phyloP scores from a whole-genome alignment of 129 eudicot genomes.

The Oenanthe sinensis region DNA sequence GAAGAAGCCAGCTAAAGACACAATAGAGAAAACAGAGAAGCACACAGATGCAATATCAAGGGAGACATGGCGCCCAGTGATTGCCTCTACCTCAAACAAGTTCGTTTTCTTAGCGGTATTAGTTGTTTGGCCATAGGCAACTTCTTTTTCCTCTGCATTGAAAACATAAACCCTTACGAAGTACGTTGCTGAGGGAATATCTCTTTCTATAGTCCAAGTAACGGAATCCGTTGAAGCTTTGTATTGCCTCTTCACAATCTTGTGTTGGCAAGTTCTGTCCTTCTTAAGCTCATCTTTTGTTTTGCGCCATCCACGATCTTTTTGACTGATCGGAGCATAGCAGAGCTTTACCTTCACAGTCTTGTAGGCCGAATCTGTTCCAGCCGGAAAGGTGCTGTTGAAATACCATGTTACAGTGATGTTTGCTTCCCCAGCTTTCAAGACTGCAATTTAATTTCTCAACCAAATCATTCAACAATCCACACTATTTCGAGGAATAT shows the following conservation, averaged over 20 bases:
- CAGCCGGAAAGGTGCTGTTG: slow-evolving; percentile 28
- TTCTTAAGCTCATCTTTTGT: slow-evolving; percentile 36
- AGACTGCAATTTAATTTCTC: slow-evolving; percentile 31
- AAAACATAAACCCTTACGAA: slow-evolving; percentile 49
- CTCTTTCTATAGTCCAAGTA: slow-evolving; percentile 38
- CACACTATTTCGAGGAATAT: neutral
- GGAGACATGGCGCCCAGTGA: slow-evolving; percentile 52
- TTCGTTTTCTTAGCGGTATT: slow-evolving; percentile 23
- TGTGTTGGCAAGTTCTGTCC: slow-evolving; percentile 62
- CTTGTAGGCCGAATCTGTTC: slow-evolving; percentile 42
- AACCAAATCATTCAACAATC: neutral
- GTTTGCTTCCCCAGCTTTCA: slow-evolving; percentile 44
- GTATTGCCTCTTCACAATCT: slow-evolving; percentile 34
- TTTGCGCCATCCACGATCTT: slow-evolving; percentile 59
- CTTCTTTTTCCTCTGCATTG: slow-evolving; percentile 20
- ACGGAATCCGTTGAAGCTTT: slow-evolving; percentile 24
- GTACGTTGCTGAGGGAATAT: slow-evolving; percentile 47
- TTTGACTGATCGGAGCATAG: slow-evolving; percentile 57
- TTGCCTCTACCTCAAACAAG: slow-evolving; percentile 37
- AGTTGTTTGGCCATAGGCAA: slow-evolving; percentile 56
- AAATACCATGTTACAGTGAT: slow-evolving; percentile 53
- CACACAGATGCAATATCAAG: slow-evolving; percentile 54
- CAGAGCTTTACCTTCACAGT: slow-evolving; percentile 59
- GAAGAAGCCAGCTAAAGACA: slow-evolving; percentile 55
- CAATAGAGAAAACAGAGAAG: slow-evolving; percentile 60